A percentile compares a stretch with the other conserved stretches of the same genome.
Evolutionary conservation across 495 filamentous ascomycete species (phyloP).

Genomic region (Staphylotrichum tortipilum): DNA sequence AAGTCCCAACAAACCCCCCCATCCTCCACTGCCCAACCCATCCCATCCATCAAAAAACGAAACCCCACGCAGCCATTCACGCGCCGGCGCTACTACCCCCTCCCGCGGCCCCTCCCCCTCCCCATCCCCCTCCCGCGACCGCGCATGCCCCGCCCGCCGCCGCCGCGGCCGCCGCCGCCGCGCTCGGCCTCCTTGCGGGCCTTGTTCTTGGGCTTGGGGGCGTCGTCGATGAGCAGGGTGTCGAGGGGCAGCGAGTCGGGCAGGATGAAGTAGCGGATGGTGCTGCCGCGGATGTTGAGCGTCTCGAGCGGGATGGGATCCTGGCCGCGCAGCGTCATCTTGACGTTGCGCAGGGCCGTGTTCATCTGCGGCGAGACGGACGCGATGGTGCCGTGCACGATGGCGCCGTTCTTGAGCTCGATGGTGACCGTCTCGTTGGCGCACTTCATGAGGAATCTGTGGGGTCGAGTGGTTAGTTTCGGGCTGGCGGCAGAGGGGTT

Average conservation of each 20-base stretch:
- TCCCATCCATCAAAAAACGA: background rate
- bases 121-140: conserved; percentile 4
- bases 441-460: conserved; percentile 96
- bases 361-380: conserved; percentile 97
- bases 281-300: conserved; percentile 61
- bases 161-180: conserved; percentile 50
- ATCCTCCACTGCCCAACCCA: background rate
- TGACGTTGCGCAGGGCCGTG: conserved; percentile 83
- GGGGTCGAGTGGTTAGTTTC: conserved; percentile 6
- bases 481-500: no score
- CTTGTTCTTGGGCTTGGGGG: conserved; percentile 98
- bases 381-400: conserved; percentile 90
- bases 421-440: conserved; percentile 95
- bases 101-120: background rate
- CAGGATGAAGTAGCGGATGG: conserved; percentile 43
- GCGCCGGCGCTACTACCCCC: no score
- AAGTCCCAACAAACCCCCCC: no score
- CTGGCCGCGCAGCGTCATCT: conserved; percentile 83
- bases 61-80: background rate
- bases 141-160: conserved; percentile 23
- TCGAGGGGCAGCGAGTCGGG: conserved; percentile 92
- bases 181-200: conserved; percentile 81
- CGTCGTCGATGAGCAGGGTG: conserved; percentile 88
- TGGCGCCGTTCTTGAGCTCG: conserved; percentile 96
- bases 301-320: conserved; percentile 81